Evolutionary conservation across 352 stramenopile species (phyloP), one percentile per base, ranked within the genome.

Genomic region (Phytophthora megakarya): DNA sequence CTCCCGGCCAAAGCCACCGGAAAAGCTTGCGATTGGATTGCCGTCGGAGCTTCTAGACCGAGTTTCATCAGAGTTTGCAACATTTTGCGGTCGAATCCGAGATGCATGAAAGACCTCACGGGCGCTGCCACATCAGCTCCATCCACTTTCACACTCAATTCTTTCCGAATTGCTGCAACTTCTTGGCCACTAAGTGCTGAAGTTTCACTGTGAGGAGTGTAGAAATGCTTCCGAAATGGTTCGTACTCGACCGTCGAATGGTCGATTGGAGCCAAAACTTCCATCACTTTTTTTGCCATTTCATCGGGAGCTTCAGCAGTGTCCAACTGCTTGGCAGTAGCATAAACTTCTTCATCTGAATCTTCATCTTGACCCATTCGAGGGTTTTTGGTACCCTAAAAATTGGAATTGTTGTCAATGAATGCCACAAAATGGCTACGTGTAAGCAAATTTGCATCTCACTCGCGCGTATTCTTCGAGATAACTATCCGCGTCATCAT

Each of bases 11-110:
- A 62, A 4, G 88, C 87, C 12, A 95, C 67, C 0, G 89, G 89
- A 35, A 97, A 87, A n/a, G 89, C 72, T 66, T 96, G 85, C 0
- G 85, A 57, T 49, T 95, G 87, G 67, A 95, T 95, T 18, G 85
- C 73, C 13, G 87, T 95, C 12, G 87, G 87, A 12, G 85, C 82
- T 59, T 93, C 85, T 4, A 94, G 64, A 5, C 73, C 76, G 1
- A 89, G 72, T 61, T 90, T 88, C 76, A 89, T 87, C 19, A 94
- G 72, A 30, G 78, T 70, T 11, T 67, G 72, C 16, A 95, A 67
- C 65, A 92, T 80, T 56, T 88, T 88, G 2, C 72, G 70, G 40
- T 91, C 85, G 7, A 95, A 78, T 1, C 76, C 78, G 4, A 86
- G 66, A 30, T 94, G 80, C 67, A 90, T 77, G 48, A 95, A 95